phyloP scores from a whole-genome alignment of 139 green algal species.

The Volvox reticuliferus region DNA sequence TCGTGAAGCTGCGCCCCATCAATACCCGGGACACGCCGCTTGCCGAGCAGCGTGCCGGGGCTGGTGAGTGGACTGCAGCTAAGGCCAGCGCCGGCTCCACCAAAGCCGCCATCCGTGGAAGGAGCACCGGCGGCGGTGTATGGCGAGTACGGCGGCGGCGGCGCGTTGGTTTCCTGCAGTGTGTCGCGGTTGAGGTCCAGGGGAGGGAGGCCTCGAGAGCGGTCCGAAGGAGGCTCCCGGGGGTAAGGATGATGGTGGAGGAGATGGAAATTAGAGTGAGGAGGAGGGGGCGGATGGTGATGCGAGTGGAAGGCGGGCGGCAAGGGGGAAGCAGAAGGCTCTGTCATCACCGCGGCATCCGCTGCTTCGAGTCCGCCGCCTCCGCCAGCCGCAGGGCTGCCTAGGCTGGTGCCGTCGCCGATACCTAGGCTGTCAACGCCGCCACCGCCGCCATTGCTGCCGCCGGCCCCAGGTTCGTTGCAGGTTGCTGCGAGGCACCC shows the following conservation, averaged over 20 bases:
- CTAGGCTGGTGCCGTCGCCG: not conserved
- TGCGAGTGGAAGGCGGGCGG: too few species aligned
- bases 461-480: not conserved
- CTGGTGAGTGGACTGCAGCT: not conserved
- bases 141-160: not conserved
- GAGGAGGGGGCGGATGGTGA: not conserved
- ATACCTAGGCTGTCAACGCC: too few species aligned
- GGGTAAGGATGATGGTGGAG: not conserved
- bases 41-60: constrained; percentile 16
- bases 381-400: not conserved
- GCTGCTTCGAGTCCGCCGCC: too few species aligned
- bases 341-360: not conserved
- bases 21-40: not conserved
- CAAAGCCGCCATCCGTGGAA: not conserved
- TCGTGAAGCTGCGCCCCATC: not conserved
- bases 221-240: too few species aligned
- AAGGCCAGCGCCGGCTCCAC: not conserved
- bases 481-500: not conserved
- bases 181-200: not conserved
- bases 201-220: not conserved
- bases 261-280: not conserved
- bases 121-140: too few species aligned
- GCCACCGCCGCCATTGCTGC: not conserved
- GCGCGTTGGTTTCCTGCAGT: not conserved
- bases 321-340: too few species aligned